phyloP scores from a whole-genome alignment of 441 rosid genomes.

The Adansonia rubrostipa region DNA sequence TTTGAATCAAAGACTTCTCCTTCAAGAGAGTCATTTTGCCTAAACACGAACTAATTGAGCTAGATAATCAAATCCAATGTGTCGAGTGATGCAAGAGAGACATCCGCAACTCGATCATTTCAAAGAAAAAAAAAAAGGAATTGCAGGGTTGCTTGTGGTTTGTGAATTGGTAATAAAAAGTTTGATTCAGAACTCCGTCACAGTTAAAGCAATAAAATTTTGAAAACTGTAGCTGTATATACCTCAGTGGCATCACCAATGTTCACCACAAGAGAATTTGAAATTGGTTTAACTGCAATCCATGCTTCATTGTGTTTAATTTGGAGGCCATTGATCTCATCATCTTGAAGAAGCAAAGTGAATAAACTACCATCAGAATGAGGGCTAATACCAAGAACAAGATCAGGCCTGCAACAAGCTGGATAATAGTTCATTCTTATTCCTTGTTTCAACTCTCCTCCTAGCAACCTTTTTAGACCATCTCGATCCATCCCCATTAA shows the following conservation, averaged over 20 bases:
- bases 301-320: constrained; percentile 30
- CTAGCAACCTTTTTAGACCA: neutral
- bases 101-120: no score
- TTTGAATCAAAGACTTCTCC: no score
- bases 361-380: constrained; percentile 28
- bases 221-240: neutral
- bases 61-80: no score
- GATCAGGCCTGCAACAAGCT: constrained; percentile 25
- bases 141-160: neutral
- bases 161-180: neutral
- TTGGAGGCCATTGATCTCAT: constrained; percentile 25
- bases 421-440: constrained; percentile 36
- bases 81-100: no score
- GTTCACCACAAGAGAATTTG: constrained; percentile 32
- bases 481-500: constrained; percentile 31
- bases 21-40: no score
- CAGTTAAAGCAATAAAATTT: neutral
- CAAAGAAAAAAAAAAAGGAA: no score
- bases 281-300: constrained; percentile 26
- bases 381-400: constrained; percentile 30
- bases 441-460: constrained; percentile 22
- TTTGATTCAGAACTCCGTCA: neutral
- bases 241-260: constrained; percentile 35
- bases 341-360: constrained; percentile 27
- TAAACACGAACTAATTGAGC: no score